Percentiles rank a stretch among this genome's conserved stretches.
phyloP scores from a whole-genome alignment of 495 filamentous ascomycete species.

The Cryomyces antarcticus region DNA sequence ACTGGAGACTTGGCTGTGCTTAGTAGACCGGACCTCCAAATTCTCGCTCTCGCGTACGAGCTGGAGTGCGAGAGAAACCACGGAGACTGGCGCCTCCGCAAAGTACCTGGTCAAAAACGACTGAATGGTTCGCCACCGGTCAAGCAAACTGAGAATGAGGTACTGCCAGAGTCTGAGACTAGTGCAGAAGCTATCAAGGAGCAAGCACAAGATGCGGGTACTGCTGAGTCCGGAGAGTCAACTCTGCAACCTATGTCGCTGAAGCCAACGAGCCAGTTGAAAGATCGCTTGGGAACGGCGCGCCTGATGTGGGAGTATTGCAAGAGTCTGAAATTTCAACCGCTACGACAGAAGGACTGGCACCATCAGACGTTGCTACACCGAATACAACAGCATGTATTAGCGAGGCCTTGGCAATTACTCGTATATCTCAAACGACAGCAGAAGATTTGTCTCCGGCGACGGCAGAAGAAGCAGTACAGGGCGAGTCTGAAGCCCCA shows the following conservation, averaged over 20 bases:
- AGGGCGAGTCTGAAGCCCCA: background rate
- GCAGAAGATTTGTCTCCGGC: background rate
- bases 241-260: background rate
- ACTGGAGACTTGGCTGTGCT: constrained; percentile 80
- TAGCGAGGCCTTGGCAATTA: background rate
- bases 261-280: background rate
- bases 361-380: background rate
- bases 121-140: constrained; percentile 46
- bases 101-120: constrained; percentile 52
- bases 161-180: background rate
- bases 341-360: background rate
- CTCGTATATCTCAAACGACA: background rate
- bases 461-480: background rate
- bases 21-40: constrained; percentile 68
- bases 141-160: constrained; percentile 1
- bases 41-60: constrained; percentile 83
- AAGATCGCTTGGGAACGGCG: background rate
- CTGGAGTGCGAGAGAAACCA: constrained; percentile 67
- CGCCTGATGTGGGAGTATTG: background rate
- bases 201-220: background rate
- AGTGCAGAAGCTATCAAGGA: background rate
- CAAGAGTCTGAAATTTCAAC: background rate
- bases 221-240: background rate
- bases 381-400: background rate
- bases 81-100: constrained; percentile 65